Evolutionary conservation across 225 moss, liverwort and hornwort genomes (phyloP).

Genomic region (Pseudisothecium myosuroides): DNA sequence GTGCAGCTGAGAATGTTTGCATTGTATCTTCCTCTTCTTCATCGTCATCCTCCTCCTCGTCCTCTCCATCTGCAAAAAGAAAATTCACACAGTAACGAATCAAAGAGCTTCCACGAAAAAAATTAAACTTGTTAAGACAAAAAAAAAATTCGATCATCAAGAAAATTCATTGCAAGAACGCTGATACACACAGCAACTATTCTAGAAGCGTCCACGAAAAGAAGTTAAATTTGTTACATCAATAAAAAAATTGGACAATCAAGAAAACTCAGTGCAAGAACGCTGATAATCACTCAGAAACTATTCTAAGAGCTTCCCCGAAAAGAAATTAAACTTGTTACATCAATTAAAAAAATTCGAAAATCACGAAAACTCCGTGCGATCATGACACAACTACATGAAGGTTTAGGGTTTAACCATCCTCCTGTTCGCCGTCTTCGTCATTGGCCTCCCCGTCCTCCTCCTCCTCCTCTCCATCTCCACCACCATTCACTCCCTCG

Average conservation of each 20-base stretch:
- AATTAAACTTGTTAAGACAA: neutral
- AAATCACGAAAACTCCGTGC: neutral
- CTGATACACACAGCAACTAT: neutral
- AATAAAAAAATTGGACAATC: neutral
- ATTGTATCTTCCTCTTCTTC: conserved; percentile 50
- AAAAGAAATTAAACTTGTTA: neutral
- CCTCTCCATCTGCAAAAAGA: conserved; percentile 31
- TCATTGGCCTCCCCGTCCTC: conserved; percentile 48
- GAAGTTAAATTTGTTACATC: neutral
- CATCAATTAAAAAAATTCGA: neutral
- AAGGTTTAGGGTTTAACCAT: conserved; percentile 32
- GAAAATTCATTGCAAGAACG: neutral
- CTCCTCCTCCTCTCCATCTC: conserved; percentile 36
- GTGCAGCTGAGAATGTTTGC: conserved; percentile 42
- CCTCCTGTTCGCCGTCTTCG: conserved; percentile 49
- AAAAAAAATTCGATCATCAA: neutral
- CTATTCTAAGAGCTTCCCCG: neutral
- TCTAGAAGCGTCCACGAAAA: neutral
- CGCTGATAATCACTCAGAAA: neutral
- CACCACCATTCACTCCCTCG: conserved; percentile 32
- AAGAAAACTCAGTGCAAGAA: neutral
- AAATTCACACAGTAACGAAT: neutral
- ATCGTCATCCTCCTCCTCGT: conserved; percentile 48
- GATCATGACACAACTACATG: neutral
- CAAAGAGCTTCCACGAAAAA: neutral